Evolutionary conservation across 495 filamentous ascomycete species (phyloP), one percentile per base, ranked within the genome.

Genomic region (Hypoxylon subgilvum): DNA sequence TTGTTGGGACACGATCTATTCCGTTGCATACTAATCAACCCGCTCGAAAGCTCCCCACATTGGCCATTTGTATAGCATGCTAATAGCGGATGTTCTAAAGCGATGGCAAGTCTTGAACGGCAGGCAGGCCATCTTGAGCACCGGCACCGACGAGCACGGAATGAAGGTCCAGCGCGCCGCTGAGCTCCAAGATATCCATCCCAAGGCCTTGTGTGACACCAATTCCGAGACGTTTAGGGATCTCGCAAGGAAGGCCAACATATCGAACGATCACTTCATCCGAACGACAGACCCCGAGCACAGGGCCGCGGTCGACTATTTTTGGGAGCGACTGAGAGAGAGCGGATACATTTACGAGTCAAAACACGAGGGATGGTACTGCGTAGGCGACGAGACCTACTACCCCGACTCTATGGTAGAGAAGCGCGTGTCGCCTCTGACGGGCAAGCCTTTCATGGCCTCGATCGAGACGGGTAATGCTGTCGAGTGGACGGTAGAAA

Each of bases 121-220:
- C 3, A 68, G 66, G 6, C 74, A 77, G 35, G 89, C 92, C 2
- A 78, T 91, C 58, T 76, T 97, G 4, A 84, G 86, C 65, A 98
- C 95, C 0, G 94, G 94, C 22, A 96, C 91, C n/a, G 94, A 98
- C 71, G 94, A 98, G 69, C 92, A 98, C 69, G 94, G 94, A 13
- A 91, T 96, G 86, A 97, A 98, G 82, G 87, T 98, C 43, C 94
- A 98, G 71, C 87, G 84, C 71, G 94, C 94, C 1, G 90, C 94
- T 3, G 74, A 76, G 12, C 73, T 80, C 61, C 84, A 87, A 6
- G 81, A 81, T 9, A 63, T 74, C 10, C 65, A 68, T 0, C 81
- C 84, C 2, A 78, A 78, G 57, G 67, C 72, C 27, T 78, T 85
- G 41, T 86, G 84, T 67, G 82, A 91, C 70, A 69, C 74, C 36